Conservation (phyloP, 78 protist species). For the Dictyostelium intermedium region DNA sequence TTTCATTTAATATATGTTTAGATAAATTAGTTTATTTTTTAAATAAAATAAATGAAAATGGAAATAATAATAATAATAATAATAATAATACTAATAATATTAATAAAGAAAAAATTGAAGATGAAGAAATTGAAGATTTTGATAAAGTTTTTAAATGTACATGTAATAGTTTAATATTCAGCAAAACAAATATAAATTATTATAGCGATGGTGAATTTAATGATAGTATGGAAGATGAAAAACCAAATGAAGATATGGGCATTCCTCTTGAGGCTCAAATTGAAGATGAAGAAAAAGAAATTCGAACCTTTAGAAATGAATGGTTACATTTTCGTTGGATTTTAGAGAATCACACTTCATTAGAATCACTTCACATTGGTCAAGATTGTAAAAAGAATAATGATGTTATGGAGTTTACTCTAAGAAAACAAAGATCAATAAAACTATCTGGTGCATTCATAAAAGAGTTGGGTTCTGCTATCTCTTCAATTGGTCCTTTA, state of each 20-base stretch:
- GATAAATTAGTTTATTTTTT: background rate
- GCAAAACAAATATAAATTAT: background rate
- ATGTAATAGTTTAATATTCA: background rate
- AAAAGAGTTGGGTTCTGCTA: background rate
- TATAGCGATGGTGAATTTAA: background rate
- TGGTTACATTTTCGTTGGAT: background rate
- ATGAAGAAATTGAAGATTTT: background rate
- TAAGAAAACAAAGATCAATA: background rate
- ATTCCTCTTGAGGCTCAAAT: background rate
- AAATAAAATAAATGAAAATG: background rate
- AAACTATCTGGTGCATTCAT: background rate
- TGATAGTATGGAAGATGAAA: slow-evolving; percentile 1
- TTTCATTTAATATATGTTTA: background rate
- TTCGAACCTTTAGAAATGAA: background rate
- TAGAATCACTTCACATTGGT: background rate
- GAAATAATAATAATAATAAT: background rate
- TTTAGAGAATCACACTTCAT: background rate
- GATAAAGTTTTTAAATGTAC: background rate
- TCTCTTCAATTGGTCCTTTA: background rate
- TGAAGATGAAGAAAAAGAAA: background rate
- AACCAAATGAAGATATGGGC: background rate
- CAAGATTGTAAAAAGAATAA: background rate
- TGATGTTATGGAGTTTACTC: background rate
- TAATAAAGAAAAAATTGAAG: background rate
- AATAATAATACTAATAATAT: no score